phyloP scores from a whole-genome alignment of 1,284 basidiomycete genomes.

The Paramarasmius palmivorus region DNA sequence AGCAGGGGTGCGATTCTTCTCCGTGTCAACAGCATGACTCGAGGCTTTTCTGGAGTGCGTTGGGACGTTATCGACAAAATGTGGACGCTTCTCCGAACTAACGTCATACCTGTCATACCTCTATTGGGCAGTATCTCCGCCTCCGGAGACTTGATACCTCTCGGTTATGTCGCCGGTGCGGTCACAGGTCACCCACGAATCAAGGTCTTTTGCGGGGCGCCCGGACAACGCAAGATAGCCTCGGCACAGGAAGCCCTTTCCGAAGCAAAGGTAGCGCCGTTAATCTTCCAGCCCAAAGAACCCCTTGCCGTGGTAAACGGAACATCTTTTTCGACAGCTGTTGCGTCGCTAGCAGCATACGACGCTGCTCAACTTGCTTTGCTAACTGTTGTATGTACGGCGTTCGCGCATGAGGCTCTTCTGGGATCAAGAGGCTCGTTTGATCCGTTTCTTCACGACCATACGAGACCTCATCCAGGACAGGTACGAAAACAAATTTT shows the following conservation, averaged over 20 bases:
- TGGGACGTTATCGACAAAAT: background rate
- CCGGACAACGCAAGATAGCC: slow-evolving; percentile 36
- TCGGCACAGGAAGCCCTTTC: slow-evolving; percentile 46
- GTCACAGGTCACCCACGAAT: slow-evolving; percentile 55
- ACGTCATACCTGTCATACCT: slow-evolving; percentile 57
- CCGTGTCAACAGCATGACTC: too few relatives aligned
- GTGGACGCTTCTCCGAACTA: slow-evolving; percentile 47
- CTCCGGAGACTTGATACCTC: slow-evolving; percentile 52
- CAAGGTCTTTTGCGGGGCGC: slow-evolving; percentile 42
- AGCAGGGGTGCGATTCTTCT: too few relatives aligned
- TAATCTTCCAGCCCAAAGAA: slow-evolving; percentile 56
- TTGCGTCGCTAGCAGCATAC: slow-evolving; percentile 43
- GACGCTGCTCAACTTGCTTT: slow-evolving; percentile 53
- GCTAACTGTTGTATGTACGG: slow-evolving; percentile 56
- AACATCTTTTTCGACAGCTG: slow-evolving; percentile 44
- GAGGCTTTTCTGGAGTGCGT: too few relatives aligned
- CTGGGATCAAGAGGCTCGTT: slow-evolving; percentile 50
- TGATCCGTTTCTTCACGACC: slow-evolving; percentile 58
- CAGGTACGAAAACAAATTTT: too few relatives aligned
- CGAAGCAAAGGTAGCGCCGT: slow-evolving; percentile 45
- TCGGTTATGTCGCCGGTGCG: slow-evolving; percentile 59
- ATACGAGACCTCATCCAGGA: slow-evolving; percentile 60
- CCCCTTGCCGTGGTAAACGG: slow-evolving; percentile 60
- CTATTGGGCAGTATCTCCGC: slow-evolving; percentile 58
- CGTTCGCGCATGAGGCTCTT: slow-evolving; percentile 60